A percentile compares a stretch with the other conserved stretches of the same genome.
Conservation (phyloP, 331 rosid genomes). For the Rosa hybrid region DNA sequence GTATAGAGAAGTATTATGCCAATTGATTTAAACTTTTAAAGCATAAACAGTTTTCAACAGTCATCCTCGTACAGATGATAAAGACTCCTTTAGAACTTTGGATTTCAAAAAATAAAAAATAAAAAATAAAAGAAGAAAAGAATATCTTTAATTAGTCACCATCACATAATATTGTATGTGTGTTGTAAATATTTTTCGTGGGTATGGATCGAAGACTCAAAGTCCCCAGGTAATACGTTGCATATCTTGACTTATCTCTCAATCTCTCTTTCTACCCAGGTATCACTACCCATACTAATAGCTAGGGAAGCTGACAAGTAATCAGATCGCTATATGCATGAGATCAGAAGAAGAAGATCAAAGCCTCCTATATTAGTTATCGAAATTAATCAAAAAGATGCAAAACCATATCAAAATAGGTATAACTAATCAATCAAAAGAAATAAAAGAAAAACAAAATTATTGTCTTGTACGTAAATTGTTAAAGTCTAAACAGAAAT, state of each 20-base stretch:
- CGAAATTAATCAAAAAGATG: not conserved
- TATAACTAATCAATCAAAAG: not conserved
- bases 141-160: not conserved
- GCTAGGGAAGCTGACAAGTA: not conserved
- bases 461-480: not conserved
- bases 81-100: not conserved
- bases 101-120: not conserved
- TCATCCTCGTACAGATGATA: not conserved
- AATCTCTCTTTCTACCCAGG: not conserved
- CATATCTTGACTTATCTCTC: not conserved
- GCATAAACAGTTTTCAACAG: not conserved
- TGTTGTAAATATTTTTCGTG: not conserved
- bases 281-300: not conserved
- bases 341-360: not conserved
- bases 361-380: not conserved
- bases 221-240: not conserved
- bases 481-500: not conserved
- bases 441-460: not conserved
- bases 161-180: not conserved
- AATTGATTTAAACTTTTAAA: not conserved
- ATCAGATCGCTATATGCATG: not conserved
- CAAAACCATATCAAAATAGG: not conserved
- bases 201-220: slow-evolving; percentile 2
- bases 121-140: not conserved
- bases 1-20: not conserved